Percentiles rank a stretch among this genome's conserved stretches.
Conservation (phyloP, 164 flowering plant species). For the Liquidambar formosana region DNA sequence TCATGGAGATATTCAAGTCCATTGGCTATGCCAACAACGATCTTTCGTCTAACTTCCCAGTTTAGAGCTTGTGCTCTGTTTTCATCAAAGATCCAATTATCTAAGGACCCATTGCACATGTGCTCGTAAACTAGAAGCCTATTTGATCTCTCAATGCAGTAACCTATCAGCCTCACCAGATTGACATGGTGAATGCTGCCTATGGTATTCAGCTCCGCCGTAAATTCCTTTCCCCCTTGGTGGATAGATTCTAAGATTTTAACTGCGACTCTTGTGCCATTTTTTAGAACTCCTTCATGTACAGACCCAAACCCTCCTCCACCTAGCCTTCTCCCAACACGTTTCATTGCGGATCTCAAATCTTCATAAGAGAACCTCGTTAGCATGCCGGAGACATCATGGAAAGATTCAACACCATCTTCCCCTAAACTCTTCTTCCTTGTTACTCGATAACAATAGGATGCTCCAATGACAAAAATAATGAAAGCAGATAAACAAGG, state of each 20-base stretch:
- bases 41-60: slow-evolving; percentile 9
- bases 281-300: slow-evolving; percentile 9
- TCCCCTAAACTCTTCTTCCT: neutral
- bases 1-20: slow-evolving; percentile 17
- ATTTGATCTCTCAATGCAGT: slow-evolving; percentile 10
- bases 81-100: slow-evolving; percentile 14
- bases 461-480: neutral
- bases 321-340: slow-evolving; percentile 12
- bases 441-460: no score
- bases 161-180: slow-evolving; percentile 14
- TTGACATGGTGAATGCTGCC: slow-evolving; percentile 20
- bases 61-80: neutral
- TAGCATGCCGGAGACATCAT: neutral
- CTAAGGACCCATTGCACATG: slow-evolving; percentile 23
- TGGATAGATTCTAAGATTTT: slow-evolving; percentile 4
- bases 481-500: no score
- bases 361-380: slow-evolving; percentile 1
- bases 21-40: slow-evolving; percentile 12
- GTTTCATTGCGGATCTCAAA: neutral
- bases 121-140: slow-evolving; percentile 21
- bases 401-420: neutral
- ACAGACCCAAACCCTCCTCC: slow-evolving; percentile 26
- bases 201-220: slow-evolving; percentile 13
- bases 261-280: slow-evolving; percentile 17
- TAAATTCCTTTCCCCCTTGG: slow-evolving; percentile 10